A percentile compares a stretch with the other conserved stretches of the same genome.
Conservation (phyloP, 2,329 filamentous ascomycete species). For the Coniochaeta hoffmannii region DNA sequence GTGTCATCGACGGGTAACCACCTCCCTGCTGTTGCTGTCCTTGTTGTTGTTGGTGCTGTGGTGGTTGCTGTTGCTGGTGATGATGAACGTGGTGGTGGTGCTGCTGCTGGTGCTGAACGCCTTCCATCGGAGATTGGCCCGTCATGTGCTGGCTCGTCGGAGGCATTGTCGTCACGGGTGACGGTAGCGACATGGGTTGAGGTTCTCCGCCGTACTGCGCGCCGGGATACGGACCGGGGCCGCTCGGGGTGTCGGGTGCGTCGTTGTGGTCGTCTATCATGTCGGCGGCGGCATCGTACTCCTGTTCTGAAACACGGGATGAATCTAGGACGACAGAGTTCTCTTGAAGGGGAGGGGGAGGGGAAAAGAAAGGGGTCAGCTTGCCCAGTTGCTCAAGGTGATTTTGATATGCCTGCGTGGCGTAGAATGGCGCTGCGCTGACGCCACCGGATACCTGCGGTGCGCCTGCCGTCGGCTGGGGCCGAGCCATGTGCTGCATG, state of each 20-base stretch:
- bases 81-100: background rate
- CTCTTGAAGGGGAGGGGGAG: conserved; percentile 34
- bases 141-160: conserved; percentile 28
- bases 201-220: conserved; percentile 41
- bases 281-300: conserved; percentile 86
- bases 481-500: conserved; percentile 24
- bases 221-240: conserved; percentile 58
- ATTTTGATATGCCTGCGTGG: conserved; percentile 76
- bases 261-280: conserved; percentile 76
- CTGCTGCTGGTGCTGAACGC: conserved; percentile 35
- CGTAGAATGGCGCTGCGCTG: conserved; percentile 58
- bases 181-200: conserved; percentile 33
- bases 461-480: conserved; percentile 15
- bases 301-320: conserved; percentile 75
- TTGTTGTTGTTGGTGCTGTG: conserved; percentile 16
- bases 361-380: conserved; percentile 49
- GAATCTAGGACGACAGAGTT: conserved; percentile 62
- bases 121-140: conserved; percentile 22
- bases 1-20: conserved; percentile 55
- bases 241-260: conserved; percentile 52
- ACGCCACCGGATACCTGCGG: conserved; percentile 20
- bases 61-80: background rate
- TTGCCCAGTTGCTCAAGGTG: conserved; percentile 95
- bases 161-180: conserved; percentile 22
- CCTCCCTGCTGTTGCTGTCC: conserved; percentile 16